Percentiles rank a stretch among this genome's conserved stretches.
Evolutionary conservation across 1,284 basidiomycete species (phyloP).

Genomic region (Sanghuangporus baumii): DNA sequence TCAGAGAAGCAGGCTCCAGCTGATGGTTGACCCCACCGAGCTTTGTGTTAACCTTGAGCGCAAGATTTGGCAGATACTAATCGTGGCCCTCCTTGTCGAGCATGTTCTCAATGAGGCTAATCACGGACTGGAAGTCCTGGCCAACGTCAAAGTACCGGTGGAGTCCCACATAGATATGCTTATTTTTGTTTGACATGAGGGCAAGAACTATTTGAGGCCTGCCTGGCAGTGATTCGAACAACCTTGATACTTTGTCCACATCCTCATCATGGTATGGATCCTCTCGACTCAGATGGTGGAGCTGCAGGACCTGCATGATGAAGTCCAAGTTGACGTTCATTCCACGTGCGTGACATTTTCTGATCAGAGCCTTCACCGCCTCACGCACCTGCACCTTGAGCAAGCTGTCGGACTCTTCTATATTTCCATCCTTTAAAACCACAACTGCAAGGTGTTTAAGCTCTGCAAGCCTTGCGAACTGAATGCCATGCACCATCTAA

Average conservation of each 20-base stretch:
- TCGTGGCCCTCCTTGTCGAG: constrained; percentile 48
- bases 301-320: background rate
- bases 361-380: background rate
- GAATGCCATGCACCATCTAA: constrained; percentile 60
- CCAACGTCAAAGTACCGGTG: constrained; percentile 37
- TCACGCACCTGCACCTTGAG: constrained; percentile 36
- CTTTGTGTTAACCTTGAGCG: constrained; percentile 64
- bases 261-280: background rate
- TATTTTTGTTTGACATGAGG: background rate
- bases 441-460: background rate
- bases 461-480: background rate
- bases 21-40: constrained; percentile 73
- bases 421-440: background rate
- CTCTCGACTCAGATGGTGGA: background rate
- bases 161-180: constrained; percentile 26
- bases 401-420: background rate
- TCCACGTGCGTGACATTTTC: background rate
- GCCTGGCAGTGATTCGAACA: constrained; percentile 36
- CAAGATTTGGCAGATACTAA: constrained; percentile 73
- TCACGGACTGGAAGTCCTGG: constrained; percentile 29
- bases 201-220: background rate
- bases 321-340: background rate
- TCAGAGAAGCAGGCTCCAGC: constrained; percentile 47
- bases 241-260: constrained; percentile 29
- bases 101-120: constrained; percentile 21